Evolutionary conservation across 495 filamentous ascomycete species (phyloP).

Genomic region (Penicillium mononematosum): DNA sequence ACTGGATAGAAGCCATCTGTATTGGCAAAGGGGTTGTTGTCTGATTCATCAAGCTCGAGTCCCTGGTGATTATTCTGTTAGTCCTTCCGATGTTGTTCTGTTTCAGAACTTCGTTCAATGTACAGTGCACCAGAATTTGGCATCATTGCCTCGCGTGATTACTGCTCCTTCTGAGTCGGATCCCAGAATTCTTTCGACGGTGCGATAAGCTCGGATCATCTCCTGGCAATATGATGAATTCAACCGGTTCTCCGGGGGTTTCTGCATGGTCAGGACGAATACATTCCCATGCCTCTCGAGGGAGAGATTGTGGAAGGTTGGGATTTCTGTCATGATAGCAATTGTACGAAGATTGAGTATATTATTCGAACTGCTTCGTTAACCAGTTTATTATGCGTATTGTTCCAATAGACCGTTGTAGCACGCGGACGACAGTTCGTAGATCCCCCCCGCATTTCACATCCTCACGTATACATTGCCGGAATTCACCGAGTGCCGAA

Average conservation of each 20-base stretch:
- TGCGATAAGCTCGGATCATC: conserved; percentile 47
- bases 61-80: conserved; percentile 26
- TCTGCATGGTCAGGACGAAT: conserved; percentile 52
- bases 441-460: conserved; percentile 23
- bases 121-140: conserved; percentile 53
- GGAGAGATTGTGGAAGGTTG: conserved; percentile 29
- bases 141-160: conserved; percentile 46
- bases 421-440: background rate
- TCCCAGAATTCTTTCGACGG: conserved; percentile 40
- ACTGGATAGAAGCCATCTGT: conserved; percentile 51
- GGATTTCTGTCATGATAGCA: conserved; percentile 22
- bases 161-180: conserved; percentile 45
- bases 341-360: background rate
- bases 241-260: conserved; percentile 49
- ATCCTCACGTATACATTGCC: conserved; percentile 12
- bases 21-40: conserved; percentile 49
- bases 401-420: too few species aligned
- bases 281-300: conserved; percentile 37
- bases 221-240: conserved; percentile 48
- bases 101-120: background rate
- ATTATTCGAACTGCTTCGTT: background rate
- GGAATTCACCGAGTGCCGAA: conserved; percentile 25
- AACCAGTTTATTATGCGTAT: background rate
- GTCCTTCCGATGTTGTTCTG: background rate
- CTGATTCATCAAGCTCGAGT: conserved; percentile 48